phyloP scores from a whole-genome alignment of 140 eudicot species.

The Ambrosia hybrid region DNA sequence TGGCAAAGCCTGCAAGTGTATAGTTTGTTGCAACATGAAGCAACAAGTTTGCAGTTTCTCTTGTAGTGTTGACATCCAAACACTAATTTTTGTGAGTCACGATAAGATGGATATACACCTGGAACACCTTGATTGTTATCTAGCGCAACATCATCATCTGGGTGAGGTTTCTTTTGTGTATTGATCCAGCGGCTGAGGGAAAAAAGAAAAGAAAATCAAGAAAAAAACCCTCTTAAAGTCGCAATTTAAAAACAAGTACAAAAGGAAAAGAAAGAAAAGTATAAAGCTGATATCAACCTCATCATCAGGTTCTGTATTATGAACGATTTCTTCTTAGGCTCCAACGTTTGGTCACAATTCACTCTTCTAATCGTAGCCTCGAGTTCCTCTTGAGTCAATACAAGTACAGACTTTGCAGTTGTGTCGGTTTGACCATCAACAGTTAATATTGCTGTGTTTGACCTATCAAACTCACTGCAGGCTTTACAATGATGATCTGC shows the following conservation, averaged over 20 bases:
- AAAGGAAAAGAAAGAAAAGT: background rate
- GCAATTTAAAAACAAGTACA: background rate
- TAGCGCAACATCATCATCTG: constrained; percentile 24
- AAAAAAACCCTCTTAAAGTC: constrained; percentile 29
- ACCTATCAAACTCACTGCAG: constrained; percentile 36
- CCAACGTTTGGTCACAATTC: constrained; percentile 61
- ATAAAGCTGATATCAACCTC: background rate
- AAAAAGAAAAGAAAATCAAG: too few relatives aligned
- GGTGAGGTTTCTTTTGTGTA: constrained; percentile 47
- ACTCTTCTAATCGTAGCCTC: constrained; percentile 76
- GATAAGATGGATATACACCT: constrained; percentile 70
- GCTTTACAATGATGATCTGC: constrained; percentile 23
- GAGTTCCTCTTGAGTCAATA: constrained; percentile 67
- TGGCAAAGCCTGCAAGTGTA: constrained; percentile 86
- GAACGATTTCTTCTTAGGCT: constrained; percentile 48
- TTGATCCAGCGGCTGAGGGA: constrained; percentile 51
- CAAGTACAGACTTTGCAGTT: constrained; percentile 25
- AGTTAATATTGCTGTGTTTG: constrained; percentile 23
- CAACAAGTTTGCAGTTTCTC: constrained; percentile 55
- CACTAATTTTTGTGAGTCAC: constrained; percentile 49
- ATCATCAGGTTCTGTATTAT: background rate
- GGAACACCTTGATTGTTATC: constrained; percentile 20
- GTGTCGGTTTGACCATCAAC: constrained; percentile 33
- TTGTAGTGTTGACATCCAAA: constrained; percentile 95
- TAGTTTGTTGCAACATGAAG: constrained; percentile 56